These are phyloP conservation scores for Kuraishia piskuri DNA, from an alignment of 805 yeast genomes.

Conservation along the genomic window DNA sequence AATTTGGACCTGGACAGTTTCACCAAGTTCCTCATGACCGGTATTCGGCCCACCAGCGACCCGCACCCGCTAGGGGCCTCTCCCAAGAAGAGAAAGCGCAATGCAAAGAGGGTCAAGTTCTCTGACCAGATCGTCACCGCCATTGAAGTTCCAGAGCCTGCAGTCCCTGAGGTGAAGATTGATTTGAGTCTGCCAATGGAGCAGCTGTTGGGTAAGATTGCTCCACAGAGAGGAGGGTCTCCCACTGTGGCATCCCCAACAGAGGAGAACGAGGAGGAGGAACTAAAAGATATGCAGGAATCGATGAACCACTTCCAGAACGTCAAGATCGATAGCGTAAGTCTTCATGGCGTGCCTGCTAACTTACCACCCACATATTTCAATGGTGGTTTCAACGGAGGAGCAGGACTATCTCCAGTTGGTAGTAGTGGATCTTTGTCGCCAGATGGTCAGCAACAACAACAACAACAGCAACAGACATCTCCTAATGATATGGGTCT, in stretches of 20 bases:
- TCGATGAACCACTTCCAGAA: slow-evolving; percentile 68
- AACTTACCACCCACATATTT: slow-evolving; percentile 26
- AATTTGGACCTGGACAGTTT: slow-evolving; percentile 79
- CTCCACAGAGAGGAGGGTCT: slow-evolving; percentile 13
- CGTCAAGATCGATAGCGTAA: slow-evolving; percentile 71
- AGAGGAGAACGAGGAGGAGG: slow-evolving; percentile 62
- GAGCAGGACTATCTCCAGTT: background rate
- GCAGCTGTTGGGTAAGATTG: slow-evolving; percentile 45
- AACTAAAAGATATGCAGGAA: slow-evolving; percentile 65
- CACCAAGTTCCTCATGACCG: slow-evolving; percentile 76
- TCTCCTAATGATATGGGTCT: background rate
- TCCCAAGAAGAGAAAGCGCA: slow-evolving; percentile 28
- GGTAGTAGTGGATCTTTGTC: background rate
- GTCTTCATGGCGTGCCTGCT: slow-evolving; percentile 62
- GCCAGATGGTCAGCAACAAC: background rate
- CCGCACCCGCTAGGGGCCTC: slow-evolving; percentile 2
- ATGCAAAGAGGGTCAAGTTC: slow-evolving; percentile 59
- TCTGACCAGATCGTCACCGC: slow-evolving; percentile 48
- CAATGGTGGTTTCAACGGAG: background rate
- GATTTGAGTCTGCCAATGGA: slow-evolving; percentile 74
- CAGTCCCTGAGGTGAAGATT: slow-evolving; percentile 16
- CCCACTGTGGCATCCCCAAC: slow-evolving; percentile 12
- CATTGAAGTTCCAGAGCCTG: slow-evolving; percentile 5
- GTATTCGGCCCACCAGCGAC: slow-evolving; percentile 45
- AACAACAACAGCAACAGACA: background rate